These are phyloP conservation scores for Colletotrichum eleusines DNA, from an alignment of 2,329 filamentous ascomycete species.

Conservation along the genomic window DNA sequence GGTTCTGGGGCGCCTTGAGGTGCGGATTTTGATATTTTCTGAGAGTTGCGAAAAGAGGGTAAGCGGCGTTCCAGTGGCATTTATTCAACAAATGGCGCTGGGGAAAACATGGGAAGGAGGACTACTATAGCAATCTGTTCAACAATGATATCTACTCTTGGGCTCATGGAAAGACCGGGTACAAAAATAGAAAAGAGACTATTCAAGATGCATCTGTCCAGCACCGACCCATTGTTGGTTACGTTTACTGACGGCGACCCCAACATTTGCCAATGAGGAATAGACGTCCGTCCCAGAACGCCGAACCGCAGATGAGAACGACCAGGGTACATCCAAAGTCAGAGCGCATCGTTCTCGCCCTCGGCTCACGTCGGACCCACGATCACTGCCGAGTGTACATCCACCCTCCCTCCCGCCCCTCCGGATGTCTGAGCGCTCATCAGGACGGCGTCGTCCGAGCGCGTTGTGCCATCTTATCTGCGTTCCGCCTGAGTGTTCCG, in stretches of 20 bases:
- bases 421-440: neutral
- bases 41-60: conserved; percentile 16
- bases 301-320: neutral
- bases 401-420: too few species aligned
- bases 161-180: conserved; percentile 22
- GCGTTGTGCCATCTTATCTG: neutral
- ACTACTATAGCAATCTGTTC: conserved; percentile 41
- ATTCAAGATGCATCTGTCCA: neutral
- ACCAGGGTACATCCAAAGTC: neutral
- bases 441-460: neutral
- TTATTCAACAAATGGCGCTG: conserved; percentile 45
- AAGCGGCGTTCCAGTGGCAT: conserved; percentile 39
- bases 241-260: neutral
- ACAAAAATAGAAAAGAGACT: conserved; percentile 30
- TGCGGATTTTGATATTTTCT: conserved; percentile 8
- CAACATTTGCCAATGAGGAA: neutral
- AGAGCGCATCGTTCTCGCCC: neutral
- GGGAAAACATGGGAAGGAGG: conserved; percentile 32
- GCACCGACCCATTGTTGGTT: too few species aligned
- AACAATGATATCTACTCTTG: conserved; percentile 43
- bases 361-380: too few species aligned
- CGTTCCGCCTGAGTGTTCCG: neutral
- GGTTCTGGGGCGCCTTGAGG: conserved; percentile 14
- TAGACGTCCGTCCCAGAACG: neutral
- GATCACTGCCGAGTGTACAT: too few species aligned